Conservation (phyloP, 768 basidiomycete genomes). For the Podaxis sp. region DNA sequence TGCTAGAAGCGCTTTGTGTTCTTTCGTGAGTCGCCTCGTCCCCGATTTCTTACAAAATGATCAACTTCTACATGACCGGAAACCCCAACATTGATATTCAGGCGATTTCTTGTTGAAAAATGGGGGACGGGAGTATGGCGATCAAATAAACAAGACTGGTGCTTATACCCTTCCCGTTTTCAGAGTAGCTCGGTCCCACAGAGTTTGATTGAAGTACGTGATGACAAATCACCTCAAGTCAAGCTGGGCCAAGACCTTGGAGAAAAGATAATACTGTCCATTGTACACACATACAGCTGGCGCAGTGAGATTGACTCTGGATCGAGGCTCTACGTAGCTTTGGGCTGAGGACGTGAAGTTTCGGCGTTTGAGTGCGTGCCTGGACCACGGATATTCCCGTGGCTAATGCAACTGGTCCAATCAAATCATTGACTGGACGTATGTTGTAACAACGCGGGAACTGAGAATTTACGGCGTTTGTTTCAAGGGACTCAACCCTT, state of each 20-base stretch:
- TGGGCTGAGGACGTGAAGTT: too few species aligned
- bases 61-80: slow-evolving; percentile 5
- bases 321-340: too few species aligned
- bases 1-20: slow-evolving; percentile 26
- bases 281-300: not conserved
- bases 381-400: not conserved
- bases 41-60: not conserved
- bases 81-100: slow-evolving; percentile 24
- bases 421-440: not conserved
- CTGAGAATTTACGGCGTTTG: not conserved
- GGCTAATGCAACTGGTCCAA: not conserved
- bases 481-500: not conserved
- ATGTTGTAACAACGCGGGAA: slow-evolving; percentile 1
- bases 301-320: not conserved
- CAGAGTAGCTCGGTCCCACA: not conserved
- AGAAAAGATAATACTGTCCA: not conserved
- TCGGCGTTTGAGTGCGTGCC: not conserved
- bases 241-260: not conserved
- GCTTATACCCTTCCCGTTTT: not conserved
- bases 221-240: not conserved
- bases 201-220: not conserved
- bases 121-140: not conserved
- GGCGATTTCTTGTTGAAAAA: slow-evolving; percentile 16
- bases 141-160: not conserved
- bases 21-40: slow-evolving; percentile 20